A percentile compares a stretch with the other conserved stretches of the same genome.
Conservation (phyloP, 495 filamentous ascomycete genomes). For the Cryomyces minteri region DNA sequence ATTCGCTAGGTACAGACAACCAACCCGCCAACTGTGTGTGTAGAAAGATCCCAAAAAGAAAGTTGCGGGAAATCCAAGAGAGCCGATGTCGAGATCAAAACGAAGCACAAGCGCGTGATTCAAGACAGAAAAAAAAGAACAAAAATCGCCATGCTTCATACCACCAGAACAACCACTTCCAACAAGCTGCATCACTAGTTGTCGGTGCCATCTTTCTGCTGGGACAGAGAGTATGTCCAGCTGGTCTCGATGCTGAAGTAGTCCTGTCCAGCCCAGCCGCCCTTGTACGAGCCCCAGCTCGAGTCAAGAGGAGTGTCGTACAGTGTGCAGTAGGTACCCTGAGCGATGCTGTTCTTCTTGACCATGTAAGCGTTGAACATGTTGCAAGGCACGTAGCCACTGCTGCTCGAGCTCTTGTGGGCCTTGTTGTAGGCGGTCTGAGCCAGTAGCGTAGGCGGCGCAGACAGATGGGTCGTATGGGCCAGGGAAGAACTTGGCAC, state of each 20-base stretch:
- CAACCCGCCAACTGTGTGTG: too few species aligned
- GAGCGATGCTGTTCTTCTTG: slow-evolving; percentile 4
- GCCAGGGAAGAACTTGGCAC: slow-evolving; percentile 9
- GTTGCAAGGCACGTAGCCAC: slow-evolving; percentile 5
- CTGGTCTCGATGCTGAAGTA: slow-evolving; percentile 1
- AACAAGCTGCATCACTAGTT: too few species aligned
- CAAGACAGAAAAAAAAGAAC: too few species aligned
- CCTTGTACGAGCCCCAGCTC: slow-evolving; percentile 1
- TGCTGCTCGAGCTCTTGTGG: not conserved
- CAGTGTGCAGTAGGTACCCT: slow-evolving; percentile 9
- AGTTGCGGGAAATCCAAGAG: too few species aligned
- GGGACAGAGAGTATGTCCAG: slow-evolving; percentile 2
- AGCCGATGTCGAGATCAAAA: too few species aligned
- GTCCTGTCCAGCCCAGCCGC: not conserved
- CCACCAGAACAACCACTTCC: too few species aligned
- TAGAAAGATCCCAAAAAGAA: too few species aligned
- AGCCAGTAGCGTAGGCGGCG: slow-evolving; percentile 4
- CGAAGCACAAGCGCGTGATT: too few species aligned
- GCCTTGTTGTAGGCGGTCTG: slow-evolving; percentile 3
- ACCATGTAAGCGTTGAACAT: slow-evolving; percentile 12
- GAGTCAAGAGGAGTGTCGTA: slow-evolving; percentile 1
- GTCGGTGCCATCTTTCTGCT: not conserved
- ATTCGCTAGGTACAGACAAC: too few species aligned
- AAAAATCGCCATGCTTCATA: too few species aligned
- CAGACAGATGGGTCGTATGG: slow-evolving; percentile 7